Conservation (phyloP, 495 filamentous ascomycete species). For the Pseudoneurospora amorphoporcata region DNA sequence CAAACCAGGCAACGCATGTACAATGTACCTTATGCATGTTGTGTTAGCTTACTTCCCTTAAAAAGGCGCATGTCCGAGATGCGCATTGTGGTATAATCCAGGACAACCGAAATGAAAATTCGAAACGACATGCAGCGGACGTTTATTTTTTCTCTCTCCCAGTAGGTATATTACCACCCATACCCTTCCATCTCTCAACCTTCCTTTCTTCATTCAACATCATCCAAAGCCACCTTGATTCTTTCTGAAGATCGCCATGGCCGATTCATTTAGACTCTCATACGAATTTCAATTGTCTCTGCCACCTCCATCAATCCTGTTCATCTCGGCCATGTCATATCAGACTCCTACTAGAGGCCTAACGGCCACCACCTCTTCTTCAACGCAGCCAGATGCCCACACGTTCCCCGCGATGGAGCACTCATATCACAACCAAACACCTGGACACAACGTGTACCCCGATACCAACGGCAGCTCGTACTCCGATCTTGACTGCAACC, state of each 20-base stretch:
- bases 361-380: background rate
- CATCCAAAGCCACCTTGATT: background rate
- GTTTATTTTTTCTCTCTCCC: background rate
- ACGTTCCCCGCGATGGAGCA: background rate
- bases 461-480: background rate
- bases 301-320: too few species aligned
- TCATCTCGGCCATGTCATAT: background rate
- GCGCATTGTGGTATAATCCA: background rate
- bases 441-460: background rate
- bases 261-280: too few species aligned
- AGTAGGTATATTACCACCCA: background rate
- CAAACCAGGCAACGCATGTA: background rate
- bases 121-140: background rate
- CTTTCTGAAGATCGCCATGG: background rate
- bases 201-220: background rate
- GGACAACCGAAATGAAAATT: background rate
- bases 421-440: background rate
- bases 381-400: background rate
- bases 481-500: background rate
- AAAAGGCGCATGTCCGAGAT: background rate
- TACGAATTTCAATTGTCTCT: background rate
- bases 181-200: background rate
- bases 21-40: too few species aligned
- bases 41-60: background rate
- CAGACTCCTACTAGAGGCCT: background rate